A percentile compares a stretch with the other conserved stretches of the same genome.
phyloP scores from a whole-genome alignment of 495 filamentous ascomycete species.

The Tuber borchii region DNA sequence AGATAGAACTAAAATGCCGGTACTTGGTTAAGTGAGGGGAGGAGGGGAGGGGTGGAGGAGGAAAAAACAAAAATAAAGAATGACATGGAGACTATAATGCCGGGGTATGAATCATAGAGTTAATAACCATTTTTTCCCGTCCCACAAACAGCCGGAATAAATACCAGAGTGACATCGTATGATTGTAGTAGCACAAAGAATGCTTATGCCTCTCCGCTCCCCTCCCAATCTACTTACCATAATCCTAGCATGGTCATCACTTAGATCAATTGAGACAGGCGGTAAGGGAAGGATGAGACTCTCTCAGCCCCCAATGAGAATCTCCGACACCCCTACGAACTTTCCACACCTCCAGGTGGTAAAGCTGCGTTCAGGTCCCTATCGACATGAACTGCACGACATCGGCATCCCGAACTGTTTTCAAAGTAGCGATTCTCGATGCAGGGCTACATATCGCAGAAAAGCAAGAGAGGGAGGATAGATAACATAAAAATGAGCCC shows the following conservation, averaged over 20 bases:
- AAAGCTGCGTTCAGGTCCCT: background rate
- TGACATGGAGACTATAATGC: background rate
- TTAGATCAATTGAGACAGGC: background rate
- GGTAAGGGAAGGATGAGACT: background rate
- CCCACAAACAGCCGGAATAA: background rate
- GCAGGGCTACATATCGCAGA: background rate
- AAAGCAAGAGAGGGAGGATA: background rate
- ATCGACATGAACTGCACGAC: background rate
- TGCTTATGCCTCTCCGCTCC: background rate
- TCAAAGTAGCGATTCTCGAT: background rate
- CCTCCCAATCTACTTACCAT: background rate
- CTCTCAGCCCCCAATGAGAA: background rate
- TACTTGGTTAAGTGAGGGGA: background rate
- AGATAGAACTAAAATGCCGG: background rate
- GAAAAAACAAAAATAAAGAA: too few relatives aligned
- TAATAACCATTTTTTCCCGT: background rate
- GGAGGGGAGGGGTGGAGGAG: background rate
- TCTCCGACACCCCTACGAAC: background rate
- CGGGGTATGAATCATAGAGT: background rate
- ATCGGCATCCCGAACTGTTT: background rate
- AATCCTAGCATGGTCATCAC: background rate
- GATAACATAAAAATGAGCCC: background rate
- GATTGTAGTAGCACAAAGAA: background rate
- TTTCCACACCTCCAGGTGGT: background rate
- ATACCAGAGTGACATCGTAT: background rate